A percentile compares a stretch with the other conserved stretches of the same genome.
These are phyloP conservation scores for Globisporangium mamillatum DNA, from an alignment of 352 stramenopile genomes.

Conservation along the genomic window DNA sequence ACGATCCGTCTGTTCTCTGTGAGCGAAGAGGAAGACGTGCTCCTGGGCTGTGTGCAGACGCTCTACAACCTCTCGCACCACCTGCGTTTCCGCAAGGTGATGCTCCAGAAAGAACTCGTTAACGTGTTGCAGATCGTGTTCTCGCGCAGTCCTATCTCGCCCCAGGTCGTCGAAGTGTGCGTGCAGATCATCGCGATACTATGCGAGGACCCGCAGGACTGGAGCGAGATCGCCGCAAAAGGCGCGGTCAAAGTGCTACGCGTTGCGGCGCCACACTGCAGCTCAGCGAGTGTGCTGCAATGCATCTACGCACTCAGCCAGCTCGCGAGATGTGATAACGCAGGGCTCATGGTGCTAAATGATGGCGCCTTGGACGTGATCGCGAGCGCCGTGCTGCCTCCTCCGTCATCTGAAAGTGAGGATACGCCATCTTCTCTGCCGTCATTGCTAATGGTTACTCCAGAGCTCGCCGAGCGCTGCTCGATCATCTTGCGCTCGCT, in stretches of 20 bases:
- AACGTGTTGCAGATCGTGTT: conserved; percentile 43
- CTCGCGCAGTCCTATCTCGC: conserved; percentile 24
- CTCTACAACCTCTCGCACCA: conserved; percentile 76
- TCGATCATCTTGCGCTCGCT: conserved; percentile 69
- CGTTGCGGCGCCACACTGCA: conserved; percentile 33
- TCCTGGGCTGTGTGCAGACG: conserved; percentile 59
- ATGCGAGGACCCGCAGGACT: conserved; percentile 57
- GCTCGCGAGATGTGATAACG: conserved; percentile 51
- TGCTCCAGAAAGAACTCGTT: conserved; percentile 61
- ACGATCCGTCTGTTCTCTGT: conserved; percentile 50
- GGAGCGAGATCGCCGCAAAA: conserved; percentile 40
- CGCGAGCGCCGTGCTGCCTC: conserved; percentile 26
- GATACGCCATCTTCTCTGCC: background rate
- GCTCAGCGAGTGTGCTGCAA: conserved; percentile 30
- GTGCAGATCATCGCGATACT: conserved; percentile 66
- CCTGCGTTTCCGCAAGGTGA: conserved; percentile 42
- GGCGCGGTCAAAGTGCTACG: conserved; percentile 63
- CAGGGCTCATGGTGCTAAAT: conserved; percentile 34
- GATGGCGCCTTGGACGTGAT: conserved; percentile 68
- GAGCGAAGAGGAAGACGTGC: conserved; percentile 43
- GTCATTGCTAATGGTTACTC: background rate
- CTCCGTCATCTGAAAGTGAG: background rate
- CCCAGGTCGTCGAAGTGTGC: conserved; percentile 50
- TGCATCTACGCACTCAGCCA: conserved; percentile 68
- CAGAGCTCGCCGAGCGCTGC: conserved; percentile 50